Evolutionary conservation across 2,329 filamentous ascomycete genomes (phyloP).

Genomic region (Fusarium staphyleae): DNA sequence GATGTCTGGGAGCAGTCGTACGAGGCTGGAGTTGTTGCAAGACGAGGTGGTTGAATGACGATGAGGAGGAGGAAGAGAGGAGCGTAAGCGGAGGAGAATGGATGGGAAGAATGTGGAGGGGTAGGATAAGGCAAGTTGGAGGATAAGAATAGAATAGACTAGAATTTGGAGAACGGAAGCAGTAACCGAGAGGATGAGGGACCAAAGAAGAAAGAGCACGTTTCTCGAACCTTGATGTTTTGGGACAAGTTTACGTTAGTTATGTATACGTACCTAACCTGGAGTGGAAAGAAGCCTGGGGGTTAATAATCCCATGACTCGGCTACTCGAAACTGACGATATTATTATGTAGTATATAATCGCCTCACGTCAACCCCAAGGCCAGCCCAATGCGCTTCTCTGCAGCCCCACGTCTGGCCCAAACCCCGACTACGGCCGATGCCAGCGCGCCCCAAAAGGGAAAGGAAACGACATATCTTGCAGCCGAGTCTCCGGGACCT

Average conservation of each 20-base stretch:
- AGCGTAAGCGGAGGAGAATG: slow-evolving; percentile 17
- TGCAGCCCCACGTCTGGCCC: background rate
- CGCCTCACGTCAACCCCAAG: slow-evolving; percentile 19
- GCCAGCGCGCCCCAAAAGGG: slow-evolving; percentile 41
- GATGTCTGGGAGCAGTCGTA: slow-evolving; percentile 15
- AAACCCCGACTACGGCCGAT: slow-evolving; percentile 35
- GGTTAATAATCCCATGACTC: slow-evolving; percentile 41
- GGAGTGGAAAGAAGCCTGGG: slow-evolving; percentile 12
- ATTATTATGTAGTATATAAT: slow-evolving; percentile 25
- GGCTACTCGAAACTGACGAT: slow-evolving; percentile 15
- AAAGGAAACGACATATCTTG: slow-evolving; percentile 45
- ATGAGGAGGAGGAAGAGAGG: slow-evolving; percentile 1
- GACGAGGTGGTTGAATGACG: slow-evolving; percentile 18
- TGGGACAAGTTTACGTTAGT: too few relatives aligned
- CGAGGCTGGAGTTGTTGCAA: background rate
- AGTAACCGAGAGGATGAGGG: too few relatives aligned
- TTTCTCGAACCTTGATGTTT: too few relatives aligned
- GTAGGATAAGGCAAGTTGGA: background rate
- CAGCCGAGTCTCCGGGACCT: slow-evolving; percentile 41
- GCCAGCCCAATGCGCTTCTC: background rate
- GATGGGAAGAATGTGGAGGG: slow-evolving; percentile 21
- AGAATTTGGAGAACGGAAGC: background rate
- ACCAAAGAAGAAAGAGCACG: too few relatives aligned
- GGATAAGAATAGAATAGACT: background rate
- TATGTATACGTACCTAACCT: too few relatives aligned